phyloP scores from a whole-genome alignment of 176 grass and related monocot species.

The Rhynchospora pubera region DNA sequence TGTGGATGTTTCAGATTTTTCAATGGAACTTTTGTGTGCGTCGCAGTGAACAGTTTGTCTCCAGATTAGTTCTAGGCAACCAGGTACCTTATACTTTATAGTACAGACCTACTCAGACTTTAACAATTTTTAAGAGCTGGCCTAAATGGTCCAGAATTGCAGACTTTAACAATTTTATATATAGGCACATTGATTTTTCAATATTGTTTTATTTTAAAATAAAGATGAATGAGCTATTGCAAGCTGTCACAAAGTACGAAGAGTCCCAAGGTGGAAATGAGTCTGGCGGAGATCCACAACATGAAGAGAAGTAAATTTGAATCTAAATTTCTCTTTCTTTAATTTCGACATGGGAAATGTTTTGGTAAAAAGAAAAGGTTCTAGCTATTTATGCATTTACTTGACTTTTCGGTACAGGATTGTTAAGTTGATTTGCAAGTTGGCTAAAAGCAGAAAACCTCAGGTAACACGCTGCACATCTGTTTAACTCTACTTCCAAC shows the following conservation, averaged over 20 bases:
- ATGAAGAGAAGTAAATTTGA: neutral
- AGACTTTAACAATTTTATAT: no score
- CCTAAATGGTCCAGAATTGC: neutral
- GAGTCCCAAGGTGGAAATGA: neutral
- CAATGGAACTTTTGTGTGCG: neutral
- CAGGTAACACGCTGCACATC: neutral
- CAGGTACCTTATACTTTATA: neutral
- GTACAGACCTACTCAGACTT: neutral
- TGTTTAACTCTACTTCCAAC: neutral
- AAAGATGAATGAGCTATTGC: neutral
- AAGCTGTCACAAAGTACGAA: neutral
- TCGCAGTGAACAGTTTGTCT: neutral
- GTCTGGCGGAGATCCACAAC: neutral
- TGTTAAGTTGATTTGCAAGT: neutral
- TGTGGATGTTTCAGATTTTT: neutral
- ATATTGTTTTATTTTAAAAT: neutral
- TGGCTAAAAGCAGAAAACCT: neutral
- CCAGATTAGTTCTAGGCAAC: neutral
- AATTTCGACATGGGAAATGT: neutral
- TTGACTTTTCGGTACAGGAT: neutral
- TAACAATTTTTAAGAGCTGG: no score
- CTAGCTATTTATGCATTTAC: neutral
- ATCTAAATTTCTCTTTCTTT: neutral
- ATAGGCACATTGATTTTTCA: neutral
- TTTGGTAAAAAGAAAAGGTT: neutral